Conservation (phyloP, 306 rosid species). For the Cicer yamashitae region DNA sequence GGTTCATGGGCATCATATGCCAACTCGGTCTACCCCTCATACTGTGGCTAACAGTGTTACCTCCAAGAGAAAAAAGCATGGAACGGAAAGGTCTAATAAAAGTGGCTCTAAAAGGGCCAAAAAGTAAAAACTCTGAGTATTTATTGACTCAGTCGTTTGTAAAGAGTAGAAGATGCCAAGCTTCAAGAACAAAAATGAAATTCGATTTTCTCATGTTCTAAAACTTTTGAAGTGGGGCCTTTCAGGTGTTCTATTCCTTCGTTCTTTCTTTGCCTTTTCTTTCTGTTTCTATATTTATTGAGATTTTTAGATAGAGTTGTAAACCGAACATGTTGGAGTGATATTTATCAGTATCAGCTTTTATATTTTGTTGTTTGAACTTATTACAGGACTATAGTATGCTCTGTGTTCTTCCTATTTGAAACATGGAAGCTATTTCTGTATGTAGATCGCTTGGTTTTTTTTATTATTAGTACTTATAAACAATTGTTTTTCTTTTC, state of each 20-base stretch:
- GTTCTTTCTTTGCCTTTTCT: constrained; percentile 13
- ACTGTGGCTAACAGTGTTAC: constrained; percentile 48
- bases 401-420: background rate
- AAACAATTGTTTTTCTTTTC: background rate
- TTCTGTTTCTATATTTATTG: background rate
- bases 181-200: constrained; percentile 79
- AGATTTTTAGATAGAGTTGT: background rate
- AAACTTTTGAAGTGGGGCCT: constrained; percentile 20
- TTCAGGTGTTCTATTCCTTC: background rate
- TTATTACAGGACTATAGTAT: background rate
- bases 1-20: constrained; percentile 84
- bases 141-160: constrained; percentile 50
- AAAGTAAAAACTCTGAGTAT: constrained; percentile 47
- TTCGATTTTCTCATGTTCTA: constrained; percentile 7
- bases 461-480: background rate
- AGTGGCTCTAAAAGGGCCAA: constrained; percentile 57
- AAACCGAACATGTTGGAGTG: constrained; percentile 5
- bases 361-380: constrained; percentile 7
- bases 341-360: background rate
- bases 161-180: constrained; percentile 72
- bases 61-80: constrained; percentile 51
- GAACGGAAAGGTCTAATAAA: constrained; percentile 57
- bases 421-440: constrained; percentile 2
- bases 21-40: constrained; percentile 58
- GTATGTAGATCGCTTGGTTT: background rate